Percentiles rank a stretch among this genome's conserved stretches.
Conservation (phyloP, 169 alveolate genomes). For the Babesia gibsoni region DNA sequence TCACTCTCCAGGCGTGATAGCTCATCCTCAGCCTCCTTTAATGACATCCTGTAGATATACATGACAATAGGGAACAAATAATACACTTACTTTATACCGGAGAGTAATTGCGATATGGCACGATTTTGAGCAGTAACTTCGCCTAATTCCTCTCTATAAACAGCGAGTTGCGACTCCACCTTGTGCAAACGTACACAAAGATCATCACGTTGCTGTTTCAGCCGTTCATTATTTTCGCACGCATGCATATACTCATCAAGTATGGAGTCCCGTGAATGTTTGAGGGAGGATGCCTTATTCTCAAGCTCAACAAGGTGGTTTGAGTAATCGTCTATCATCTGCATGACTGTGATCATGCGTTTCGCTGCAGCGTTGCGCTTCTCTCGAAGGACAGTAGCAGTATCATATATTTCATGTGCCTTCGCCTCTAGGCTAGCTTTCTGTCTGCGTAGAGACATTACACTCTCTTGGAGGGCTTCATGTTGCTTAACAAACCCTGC, state of each 20-base stretch:
- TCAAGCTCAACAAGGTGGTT: slow-evolving; percentile 19
- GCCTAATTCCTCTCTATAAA: neutral
- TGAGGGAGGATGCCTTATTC: neutral
- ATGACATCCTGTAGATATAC: neutral
- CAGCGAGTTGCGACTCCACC: slow-evolving; percentile 25
- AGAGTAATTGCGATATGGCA: slow-evolving; percentile 3
- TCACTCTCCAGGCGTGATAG: slow-evolving; percentile 3
- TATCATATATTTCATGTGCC: slow-evolving; percentile 14
- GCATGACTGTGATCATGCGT: slow-evolving; percentile 23
- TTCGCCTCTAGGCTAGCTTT: slow-evolving; percentile 7
- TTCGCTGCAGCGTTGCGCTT: slow-evolving; percentile 33
- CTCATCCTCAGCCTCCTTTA: slow-evolving; percentile 32
- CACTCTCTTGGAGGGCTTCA: neutral
- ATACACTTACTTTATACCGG: neutral
- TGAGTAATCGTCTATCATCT: slow-evolving; percentile 38
- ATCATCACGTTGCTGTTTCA: slow-evolving; percentile 22
- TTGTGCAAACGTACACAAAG: slow-evolving; percentile 14
- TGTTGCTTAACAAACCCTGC: slow-evolving; percentile 3
- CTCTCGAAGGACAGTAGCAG: neutral
- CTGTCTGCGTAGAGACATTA: slow-evolving; percentile 1
- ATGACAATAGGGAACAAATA: neutral
- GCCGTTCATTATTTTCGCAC: neutral
- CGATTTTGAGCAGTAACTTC: slow-evolving; percentile 8
- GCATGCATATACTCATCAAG: neutral
- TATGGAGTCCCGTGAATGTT: neutral